phyloP scores from a whole-genome alignment of 129 eudicot species.

The Centrapalus pauciflorus region DNA sequence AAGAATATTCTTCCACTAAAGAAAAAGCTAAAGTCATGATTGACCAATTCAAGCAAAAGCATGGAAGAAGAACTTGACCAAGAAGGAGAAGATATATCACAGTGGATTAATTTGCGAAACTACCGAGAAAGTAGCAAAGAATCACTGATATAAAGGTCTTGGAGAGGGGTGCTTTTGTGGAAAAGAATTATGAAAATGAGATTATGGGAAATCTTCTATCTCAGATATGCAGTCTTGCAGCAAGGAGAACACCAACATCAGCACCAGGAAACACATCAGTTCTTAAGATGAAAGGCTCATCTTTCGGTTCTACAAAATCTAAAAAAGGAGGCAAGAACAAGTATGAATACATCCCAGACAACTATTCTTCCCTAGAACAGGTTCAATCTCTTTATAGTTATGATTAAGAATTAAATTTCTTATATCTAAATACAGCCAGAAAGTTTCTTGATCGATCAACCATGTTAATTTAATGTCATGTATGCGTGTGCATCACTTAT shows the following conservation, averaged over 20 bases:
- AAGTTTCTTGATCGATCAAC: too few relatives aligned
- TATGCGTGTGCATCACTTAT: background rate
- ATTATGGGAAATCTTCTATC: constrained; percentile 32
- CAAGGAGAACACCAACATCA: constrained; percentile 2
- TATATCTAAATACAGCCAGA: background rate
- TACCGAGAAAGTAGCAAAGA: constrained; percentile 8
- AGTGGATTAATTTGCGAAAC: constrained; percentile 9
- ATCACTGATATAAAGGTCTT: constrained; percentile 8
- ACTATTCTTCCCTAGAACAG: constrained; percentile 67
- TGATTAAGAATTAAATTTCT: background rate
- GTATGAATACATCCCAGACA: constrained; percentile 67
- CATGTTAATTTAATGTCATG: too few relatives aligned
- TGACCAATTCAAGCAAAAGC: background rate
- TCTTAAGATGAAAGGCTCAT: background rate
- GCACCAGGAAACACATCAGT: background rate
- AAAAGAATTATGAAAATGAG: constrained; percentile 2
- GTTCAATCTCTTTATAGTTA: constrained; percentile 25
- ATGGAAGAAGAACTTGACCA: constrained; percentile 9
- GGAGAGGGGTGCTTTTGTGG: background rate
- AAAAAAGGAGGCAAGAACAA: constrained; percentile 42
- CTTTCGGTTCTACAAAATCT: constrained; percentile 1
- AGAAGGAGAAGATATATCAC: background rate
- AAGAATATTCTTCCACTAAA: constrained; percentile 27
- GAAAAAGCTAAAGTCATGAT: constrained; percentile 21
- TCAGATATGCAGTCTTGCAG: constrained; percentile 1